phyloP scores from a whole-genome alignment of 192 early-diverging fungal species.

The Coemansia sp. region DNA sequence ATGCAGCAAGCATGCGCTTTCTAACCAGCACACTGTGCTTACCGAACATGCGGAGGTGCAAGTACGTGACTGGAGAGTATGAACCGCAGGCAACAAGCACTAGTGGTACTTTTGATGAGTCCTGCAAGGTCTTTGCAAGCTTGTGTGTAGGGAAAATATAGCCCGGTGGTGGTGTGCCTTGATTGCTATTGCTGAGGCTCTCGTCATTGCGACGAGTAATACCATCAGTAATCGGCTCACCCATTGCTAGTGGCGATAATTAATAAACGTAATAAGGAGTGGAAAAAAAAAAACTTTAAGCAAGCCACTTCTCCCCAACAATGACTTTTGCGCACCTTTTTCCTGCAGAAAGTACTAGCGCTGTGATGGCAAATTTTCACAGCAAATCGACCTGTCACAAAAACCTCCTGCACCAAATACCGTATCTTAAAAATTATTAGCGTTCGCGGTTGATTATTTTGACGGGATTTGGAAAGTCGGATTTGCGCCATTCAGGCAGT shows the following conservation, averaged over 20 bases:
- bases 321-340: too few relatives aligned
- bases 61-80: slow-evolving; percentile 94
- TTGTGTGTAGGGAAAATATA: slow-evolving; percentile 50
- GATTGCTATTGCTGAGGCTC: slow-evolving; percentile 17
- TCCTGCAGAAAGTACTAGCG: too few relatives aligned
- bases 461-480: too few relatives aligned
- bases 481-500: too few relatives aligned
- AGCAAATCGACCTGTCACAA: too few relatives aligned
- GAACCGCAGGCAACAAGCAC: slow-evolving; percentile 96
- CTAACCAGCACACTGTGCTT: slow-evolving; percentile 22
- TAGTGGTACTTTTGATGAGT: slow-evolving; percentile 62
- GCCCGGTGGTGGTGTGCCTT: slow-evolving; percentile 50
- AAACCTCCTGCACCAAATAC: too few relatives aligned
- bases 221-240: slow-evolving; percentile 54
- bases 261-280: too few relatives aligned
- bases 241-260: slow-evolving; percentile 26
- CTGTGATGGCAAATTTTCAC: too few relatives aligned
- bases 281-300: too few relatives aligned
- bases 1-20: background rate
- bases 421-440: too few relatives aligned
- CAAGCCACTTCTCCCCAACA: too few relatives aligned
- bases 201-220: slow-evolving; percentile 33
- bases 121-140: slow-evolving; percentile 51
- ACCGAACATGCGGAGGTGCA: slow-evolving; percentile 99
- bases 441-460: too few relatives aligned